Conservation (phyloP, 164 flowering plant genomes). For the Pachysandra terminalis region DNA sequence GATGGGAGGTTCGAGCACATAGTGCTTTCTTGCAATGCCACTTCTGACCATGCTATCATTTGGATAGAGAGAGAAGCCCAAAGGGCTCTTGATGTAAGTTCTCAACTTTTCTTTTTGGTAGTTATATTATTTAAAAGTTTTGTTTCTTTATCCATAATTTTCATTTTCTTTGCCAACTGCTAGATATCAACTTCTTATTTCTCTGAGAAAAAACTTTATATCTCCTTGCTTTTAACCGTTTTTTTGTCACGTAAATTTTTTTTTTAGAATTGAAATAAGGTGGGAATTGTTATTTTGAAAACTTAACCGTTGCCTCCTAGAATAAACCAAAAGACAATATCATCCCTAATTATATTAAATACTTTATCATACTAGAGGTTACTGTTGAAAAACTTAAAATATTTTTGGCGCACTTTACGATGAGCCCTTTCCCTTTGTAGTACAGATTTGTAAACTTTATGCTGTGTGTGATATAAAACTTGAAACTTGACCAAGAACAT, state of each 20-base stretch:
- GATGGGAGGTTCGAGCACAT: conserved; percentile 76
- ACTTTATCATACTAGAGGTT: no score
- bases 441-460: no score
- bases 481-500: not conserved
- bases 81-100: conserved; percentile 64
- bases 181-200: no score
- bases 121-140: not conserved
- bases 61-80: conserved; percentile 69
- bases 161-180: not conserved
- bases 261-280: no score
- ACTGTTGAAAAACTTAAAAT: no score
- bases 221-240: not conserved
- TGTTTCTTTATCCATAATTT: not conserved
- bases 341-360: no score
- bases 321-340: no score
- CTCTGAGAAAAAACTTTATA: not conserved
- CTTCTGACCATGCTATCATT: conserved; percentile 62
- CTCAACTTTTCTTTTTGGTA: not conserved
- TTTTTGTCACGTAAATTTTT: no score
- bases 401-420: no score
- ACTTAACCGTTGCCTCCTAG: no score
- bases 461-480: not conserved
- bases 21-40: conserved; percentile 67
- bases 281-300: no score
- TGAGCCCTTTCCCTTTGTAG: no score